A percentile compares a stretch with the other conserved stretches of the same genome.
phyloP scores from a whole-genome alignment of 805 yeast genomes.

The Blastobotrys terrestris region DNA sequence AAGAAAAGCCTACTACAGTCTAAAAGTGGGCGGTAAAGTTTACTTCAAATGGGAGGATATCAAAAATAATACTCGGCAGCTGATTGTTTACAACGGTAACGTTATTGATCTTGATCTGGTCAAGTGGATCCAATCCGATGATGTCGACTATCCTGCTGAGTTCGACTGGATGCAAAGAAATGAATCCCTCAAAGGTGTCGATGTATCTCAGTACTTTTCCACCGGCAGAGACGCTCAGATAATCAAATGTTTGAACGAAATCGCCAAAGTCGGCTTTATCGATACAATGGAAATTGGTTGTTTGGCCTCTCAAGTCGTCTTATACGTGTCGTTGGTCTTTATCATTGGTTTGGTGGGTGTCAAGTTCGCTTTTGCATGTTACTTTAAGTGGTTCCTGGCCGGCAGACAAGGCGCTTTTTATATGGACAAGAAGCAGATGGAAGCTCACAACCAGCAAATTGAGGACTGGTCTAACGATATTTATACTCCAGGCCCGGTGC shows the following conservation, averaged over 20 bases:
- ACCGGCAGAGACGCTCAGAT: slow-evolving; percentile 59
- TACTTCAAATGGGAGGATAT: slow-evolving; percentile 90
- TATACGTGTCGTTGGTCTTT: slow-evolving; percentile 74
- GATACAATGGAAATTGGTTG: slow-evolving; percentile 92
- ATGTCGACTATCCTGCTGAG: slow-evolving; percentile 63
- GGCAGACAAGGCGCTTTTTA: slow-evolving; percentile 73
- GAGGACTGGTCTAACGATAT: slow-evolving; percentile 83
- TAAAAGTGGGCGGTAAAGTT: slow-evolving; percentile 63
- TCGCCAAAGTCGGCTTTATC: slow-evolving; percentile 79
- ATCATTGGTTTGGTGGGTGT: slow-evolving; percentile 71
- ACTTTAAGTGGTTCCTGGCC: slow-evolving; percentile 79
- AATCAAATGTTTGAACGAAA: slow-evolving; percentile 80
- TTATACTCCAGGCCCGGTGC: slow-evolving; percentile 29
- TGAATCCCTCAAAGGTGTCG: slow-evolving; percentile 61
- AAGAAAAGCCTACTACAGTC: slow-evolving; percentile 57
- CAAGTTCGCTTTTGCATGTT: slow-evolving; percentile 81
- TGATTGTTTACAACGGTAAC: slow-evolving; percentile 83
- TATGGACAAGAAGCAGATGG: slow-evolving; percentile 51
- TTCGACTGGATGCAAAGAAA: slow-evolving; percentile 60
- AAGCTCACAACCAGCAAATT: slow-evolving; percentile 55
- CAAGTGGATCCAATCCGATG: slow-evolving; percentile 65
- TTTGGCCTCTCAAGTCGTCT: slow-evolving; percentile 80
- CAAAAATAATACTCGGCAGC: slow-evolving; percentile 57
- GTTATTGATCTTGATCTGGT: slow-evolving; percentile 77
- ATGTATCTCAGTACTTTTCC: slow-evolving; percentile 68